Conservation (phyloP, 2,329 filamentous ascomycete genomes). For the Biscogniauxia mediterranea region DNA sequence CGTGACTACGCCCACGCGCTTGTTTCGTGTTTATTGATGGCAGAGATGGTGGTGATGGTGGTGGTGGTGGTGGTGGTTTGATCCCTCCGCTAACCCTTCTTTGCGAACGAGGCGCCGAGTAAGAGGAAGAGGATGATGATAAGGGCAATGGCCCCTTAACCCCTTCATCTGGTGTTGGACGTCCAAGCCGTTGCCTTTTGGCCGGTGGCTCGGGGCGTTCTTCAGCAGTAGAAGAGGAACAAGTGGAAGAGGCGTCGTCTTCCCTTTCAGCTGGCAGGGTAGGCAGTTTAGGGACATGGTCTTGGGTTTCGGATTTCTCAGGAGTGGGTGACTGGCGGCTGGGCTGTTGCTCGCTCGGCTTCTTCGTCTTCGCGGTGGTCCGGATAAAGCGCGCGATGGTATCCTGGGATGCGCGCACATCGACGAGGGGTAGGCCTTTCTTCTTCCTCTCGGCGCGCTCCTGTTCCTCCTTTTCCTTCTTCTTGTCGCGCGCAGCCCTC, state of each 20-base stretch:
- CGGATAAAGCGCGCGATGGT: conserved; percentile 54
- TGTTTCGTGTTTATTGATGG: background rate
- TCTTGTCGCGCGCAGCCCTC: conserved; percentile 51
- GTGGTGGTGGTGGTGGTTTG: background rate
- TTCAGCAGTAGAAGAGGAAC: conserved; percentile 8
- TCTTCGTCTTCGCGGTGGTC: conserved; percentile 15
- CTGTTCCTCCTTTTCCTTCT: conserved; percentile 51
- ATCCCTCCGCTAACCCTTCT: no score
- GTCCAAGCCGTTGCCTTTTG: conserved; percentile 18
- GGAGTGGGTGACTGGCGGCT: no score
- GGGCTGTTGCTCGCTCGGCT: background rate
- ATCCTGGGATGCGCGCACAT: conserved; percentile 55
- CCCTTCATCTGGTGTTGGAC: background rate
- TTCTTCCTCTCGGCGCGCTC: conserved; percentile 50
- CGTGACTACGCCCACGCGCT: no score
- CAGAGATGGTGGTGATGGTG: background rate
- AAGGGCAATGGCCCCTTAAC: background rate
- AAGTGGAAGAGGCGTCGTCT: conserved; percentile 8
- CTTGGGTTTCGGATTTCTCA: conserved; percentile 1
- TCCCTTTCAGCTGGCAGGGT: background rate
- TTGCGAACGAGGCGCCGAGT: no score
- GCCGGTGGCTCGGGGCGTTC: conserved; percentile 12
- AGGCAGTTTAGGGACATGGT: background rate
- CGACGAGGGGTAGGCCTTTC: conserved; percentile 52
- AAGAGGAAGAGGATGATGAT: no score